Evolutionary conservation across 345 rosid genomes (phyloP).

Genomic region (Gossypium rotundifolium): DNA sequence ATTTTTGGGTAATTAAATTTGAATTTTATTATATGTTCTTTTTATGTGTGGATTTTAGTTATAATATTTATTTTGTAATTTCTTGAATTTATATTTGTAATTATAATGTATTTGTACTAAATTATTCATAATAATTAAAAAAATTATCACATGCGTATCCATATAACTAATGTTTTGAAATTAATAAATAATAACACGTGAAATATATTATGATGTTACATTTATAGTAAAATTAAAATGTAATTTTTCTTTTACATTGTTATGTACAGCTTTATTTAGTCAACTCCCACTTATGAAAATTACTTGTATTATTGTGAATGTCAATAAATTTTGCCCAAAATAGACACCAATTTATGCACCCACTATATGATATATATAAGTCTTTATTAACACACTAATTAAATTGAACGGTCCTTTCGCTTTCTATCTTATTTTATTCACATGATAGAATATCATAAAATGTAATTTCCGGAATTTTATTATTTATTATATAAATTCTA

Average conservation of each 20-base stretch:
- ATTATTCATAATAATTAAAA: no score
- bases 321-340: background rate
- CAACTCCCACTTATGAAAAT: background rate
- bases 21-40: no score
- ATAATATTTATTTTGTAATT: no score
- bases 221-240: no score
- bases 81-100: no score
- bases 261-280: background rate
- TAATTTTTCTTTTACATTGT: background rate
- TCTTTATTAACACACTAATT: background rate
- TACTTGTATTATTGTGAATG: background rate
- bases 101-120: no score
- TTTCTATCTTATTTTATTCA: background rate
- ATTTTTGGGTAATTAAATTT: no score
- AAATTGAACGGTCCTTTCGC: background rate
- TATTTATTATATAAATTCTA: no score
- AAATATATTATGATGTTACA: no score
- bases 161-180: rapidly evolving
- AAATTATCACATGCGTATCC: rapidly evolving
- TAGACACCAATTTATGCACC: background rate
- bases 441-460: background rate
- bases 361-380: background rate
- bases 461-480: background rate
- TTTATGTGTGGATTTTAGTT: no score
- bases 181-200: no score